Evolutionary conservation across 108 stramenopile genomes (phyloP).

Genomic region (Fragilaria crotonensis): DNA sequence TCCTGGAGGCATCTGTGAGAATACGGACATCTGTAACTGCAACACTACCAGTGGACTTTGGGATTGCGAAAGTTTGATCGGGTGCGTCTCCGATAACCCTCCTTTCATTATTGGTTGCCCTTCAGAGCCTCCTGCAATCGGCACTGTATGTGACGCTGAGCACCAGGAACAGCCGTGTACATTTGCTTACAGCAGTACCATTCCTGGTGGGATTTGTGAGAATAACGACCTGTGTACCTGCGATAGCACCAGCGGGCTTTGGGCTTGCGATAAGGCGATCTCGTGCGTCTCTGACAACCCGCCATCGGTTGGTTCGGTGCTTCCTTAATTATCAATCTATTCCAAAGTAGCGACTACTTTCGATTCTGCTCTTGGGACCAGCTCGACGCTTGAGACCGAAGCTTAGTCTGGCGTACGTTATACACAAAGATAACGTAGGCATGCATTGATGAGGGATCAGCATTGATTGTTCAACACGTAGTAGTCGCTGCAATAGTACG

Average conservation of each 20-base stretch:
- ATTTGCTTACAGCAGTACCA: not conserved
- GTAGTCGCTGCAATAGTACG: no score
- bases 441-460: no score
- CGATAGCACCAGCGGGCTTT: not conserved
- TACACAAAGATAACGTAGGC: no score
- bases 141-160: not conserved
- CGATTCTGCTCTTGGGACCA: no score
- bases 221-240: not conserved
- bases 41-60: not conserved
- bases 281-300: not conserved
- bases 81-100: not conserved
- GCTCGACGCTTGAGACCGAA: no score
- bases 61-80: not conserved
- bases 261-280: not conserved
- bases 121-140: not conserved
- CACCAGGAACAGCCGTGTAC: not conserved
- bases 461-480: no score
- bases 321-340: no score
- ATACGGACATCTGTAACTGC: not conserved
- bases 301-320: not conserved
- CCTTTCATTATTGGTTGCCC: not conserved
- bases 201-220: not conserved
- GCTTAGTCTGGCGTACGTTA: no score
- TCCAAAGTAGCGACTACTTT: no score
- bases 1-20: not conserved